Conservation (phyloP, 106 monocot genomes). For the Phalaenopsis aphrodite region DNA sequence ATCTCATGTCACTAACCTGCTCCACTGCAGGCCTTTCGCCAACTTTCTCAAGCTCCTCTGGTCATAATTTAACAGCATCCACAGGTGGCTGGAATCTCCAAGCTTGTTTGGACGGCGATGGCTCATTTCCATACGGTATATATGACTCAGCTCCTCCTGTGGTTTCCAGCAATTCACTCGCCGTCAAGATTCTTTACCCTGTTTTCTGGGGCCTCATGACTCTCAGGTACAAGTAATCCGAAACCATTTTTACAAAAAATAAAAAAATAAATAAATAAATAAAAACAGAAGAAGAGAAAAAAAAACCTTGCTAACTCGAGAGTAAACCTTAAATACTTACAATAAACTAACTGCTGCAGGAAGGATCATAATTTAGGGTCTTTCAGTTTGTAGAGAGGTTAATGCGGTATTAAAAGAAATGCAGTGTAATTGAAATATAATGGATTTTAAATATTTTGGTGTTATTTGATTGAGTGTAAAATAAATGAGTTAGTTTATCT, state of each 20-base stretch:
- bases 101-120: slow-evolving; percentile 47
- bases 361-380: too few relatives aligned
- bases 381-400: too few relatives aligned
- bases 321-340: not conserved
- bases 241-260: not conserved
- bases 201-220: slow-evolving; percentile 98
- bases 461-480: too few relatives aligned
- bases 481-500: too few relatives aligned
- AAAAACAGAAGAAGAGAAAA: not conserved
- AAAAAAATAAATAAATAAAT: too few relatives aligned
- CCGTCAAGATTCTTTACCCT: slow-evolving; percentile 86
- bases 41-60: slow-evolving; percentile 9
- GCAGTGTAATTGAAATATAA: too few relatives aligned
- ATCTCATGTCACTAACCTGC: slow-evolving; percentile 46
- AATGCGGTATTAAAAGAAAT: too few relatives aligned
- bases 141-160: slow-evolving; percentile 76
- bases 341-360: not conserved
- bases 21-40: slow-evolving; percentile 34
- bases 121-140: slow-evolving; percentile 66
- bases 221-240: slow-evolving; percentile 53
- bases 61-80: slow-evolving; percentile 16
- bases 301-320: not conserved
- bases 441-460: too few relatives aligned
- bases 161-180: slow-evolving; percentile 71
- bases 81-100: slow-evolving; percentile 20